phyloP scores from a whole-genome alignment of 2,329 filamentous ascomycete species.

The Fusarium proliferatum region DNA sequence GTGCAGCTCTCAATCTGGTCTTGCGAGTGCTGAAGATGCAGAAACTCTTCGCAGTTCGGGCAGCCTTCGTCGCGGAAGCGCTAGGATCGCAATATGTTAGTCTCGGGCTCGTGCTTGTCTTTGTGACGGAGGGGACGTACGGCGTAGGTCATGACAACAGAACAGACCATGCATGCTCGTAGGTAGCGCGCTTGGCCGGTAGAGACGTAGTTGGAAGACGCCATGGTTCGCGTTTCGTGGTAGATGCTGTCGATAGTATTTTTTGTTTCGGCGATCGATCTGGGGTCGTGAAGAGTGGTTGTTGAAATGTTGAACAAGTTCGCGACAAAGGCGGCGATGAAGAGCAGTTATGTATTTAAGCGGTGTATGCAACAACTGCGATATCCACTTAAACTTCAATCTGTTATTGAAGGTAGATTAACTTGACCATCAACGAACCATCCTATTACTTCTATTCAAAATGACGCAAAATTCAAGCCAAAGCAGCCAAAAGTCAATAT shows the following conservation, averaged over 20 bases:
- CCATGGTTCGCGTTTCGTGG: slow-evolving; percentile 47
- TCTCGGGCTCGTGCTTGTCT: neutral
- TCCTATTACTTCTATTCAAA: neutral
- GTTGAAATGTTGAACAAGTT: neutral
- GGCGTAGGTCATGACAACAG: slow-evolving; percentile 85
- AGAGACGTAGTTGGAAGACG: slow-evolving; percentile 71
- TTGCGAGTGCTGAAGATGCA: slow-evolving; percentile 80
- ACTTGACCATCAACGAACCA: neutral
- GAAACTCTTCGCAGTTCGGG: slow-evolving; percentile 95
- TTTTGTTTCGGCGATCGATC: neutral
- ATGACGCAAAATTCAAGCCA: slow-evolving; percentile 41
- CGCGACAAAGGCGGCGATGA: slow-evolving; percentile 25
- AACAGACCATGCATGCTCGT: slow-evolving; percentile 99
- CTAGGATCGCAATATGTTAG: slow-evolving; percentile 55
- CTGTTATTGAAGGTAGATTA: slow-evolving; percentile 16
- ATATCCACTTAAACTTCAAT: slow-evolving; percentile 12
- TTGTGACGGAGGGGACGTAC: slow-evolving; percentile 58
- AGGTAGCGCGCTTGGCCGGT: slow-evolving; percentile 84
- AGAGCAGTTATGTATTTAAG: slow-evolving; percentile 37
- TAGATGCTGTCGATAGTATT: neutral
- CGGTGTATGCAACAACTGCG: slow-evolving; percentile 30
- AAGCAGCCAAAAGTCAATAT: slow-evolving; percentile 42
- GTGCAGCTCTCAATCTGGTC: slow-evolving; percentile 94
- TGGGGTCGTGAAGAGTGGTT: slow-evolving; percentile 7
- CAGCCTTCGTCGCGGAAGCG: slow-evolving; percentile 90